phyloP scores from a whole-genome alignment of 331 rosid genomes.

The Phaseolus coccineus region DNA sequence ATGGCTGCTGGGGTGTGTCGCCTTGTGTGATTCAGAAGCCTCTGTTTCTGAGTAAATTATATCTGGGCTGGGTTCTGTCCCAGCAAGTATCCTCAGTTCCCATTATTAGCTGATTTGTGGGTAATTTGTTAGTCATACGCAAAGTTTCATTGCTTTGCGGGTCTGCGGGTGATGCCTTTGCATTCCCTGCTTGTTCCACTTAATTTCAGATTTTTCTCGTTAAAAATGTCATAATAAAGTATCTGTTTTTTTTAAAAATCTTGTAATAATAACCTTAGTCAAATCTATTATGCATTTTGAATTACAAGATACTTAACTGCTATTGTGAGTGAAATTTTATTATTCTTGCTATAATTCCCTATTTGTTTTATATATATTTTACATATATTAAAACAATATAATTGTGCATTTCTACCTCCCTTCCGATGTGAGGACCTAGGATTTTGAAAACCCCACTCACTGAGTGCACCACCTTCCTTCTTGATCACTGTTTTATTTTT shows the following conservation, averaged over 20 bases:
- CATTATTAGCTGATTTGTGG: neutral
- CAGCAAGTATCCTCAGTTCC: neutral
- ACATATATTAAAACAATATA: neutral
- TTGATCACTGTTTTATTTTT: neutral
- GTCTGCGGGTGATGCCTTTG: neutral
- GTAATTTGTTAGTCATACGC: neutral
- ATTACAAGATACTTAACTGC: neutral
- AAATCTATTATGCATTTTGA: neutral
- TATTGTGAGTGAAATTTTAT: neutral
- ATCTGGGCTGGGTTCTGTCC: neutral
- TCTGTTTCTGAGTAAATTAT: constrained; percentile 1
- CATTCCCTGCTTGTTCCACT: constrained; percentile 2
- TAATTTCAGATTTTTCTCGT: neutral
- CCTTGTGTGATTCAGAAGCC: neutral
- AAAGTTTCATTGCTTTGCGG: neutral
- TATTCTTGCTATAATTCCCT: neutral
- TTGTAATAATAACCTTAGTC: neutral
- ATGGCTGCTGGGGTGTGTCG: neutral
- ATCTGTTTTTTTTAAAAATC: neutral
- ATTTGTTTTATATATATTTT: neutral
- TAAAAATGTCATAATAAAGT: constrained; percentile 10
- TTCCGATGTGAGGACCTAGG: neutral
- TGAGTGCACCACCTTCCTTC: neutral
- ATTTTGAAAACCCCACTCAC: constrained; percentile 5
- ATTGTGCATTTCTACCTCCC: constrained; percentile 1